Evolutionary conservation across 1,139 yeast genomes (phyloP).

Genomic region (Meyerozyma guilliermondii): DNA sequence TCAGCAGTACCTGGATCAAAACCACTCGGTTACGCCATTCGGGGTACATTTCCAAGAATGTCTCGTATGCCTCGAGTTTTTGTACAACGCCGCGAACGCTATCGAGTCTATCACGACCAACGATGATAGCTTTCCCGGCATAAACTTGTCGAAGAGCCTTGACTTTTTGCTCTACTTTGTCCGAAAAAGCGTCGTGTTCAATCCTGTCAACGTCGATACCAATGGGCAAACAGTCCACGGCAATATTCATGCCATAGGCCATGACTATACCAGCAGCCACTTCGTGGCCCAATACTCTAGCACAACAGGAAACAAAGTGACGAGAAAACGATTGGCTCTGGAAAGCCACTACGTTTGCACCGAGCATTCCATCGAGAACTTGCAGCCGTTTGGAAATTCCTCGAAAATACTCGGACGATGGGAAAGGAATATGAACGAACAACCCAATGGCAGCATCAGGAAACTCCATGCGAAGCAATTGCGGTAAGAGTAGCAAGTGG

Average conservation of each 20-base stretch:
- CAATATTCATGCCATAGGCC: conserved; percentile 73
- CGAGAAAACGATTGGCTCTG: conserved; percentile 84
- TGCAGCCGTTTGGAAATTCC: conserved; percentile 79
- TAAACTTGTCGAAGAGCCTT: conserved; percentile 60
- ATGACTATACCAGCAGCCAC: conserved; percentile 53
- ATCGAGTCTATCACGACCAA: conserved; percentile 80
- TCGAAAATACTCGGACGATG: conserved; percentile 91
- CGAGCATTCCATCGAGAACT: conserved; percentile 84
- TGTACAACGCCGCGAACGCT: conserved; percentile 80
- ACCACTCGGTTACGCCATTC: conserved; percentile 88
- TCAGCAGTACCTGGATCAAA: conserved; percentile 86
- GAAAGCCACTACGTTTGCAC: conserved; percentile 80
- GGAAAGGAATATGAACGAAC: conserved; percentile 87
- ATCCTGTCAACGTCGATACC: conserved; percentile 74
- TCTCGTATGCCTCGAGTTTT: conserved; percentile 74
- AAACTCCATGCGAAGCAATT: conserved; percentile 73
- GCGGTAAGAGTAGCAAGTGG: conserved; percentile 80
- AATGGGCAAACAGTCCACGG: conserved; percentile 73
- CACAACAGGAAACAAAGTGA: conserved; percentile 86
- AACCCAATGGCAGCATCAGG: conserved; percentile 81
- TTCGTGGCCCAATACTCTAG: conserved; percentile 74
- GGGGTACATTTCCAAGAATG: conserved; percentile 83
- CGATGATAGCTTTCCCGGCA: conserved; percentile 68
- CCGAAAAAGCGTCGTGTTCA: conserved; percentile 51
- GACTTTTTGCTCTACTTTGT: conserved; percentile 31